Conservation (phyloP, 108 stramenopile species). For the Cyclotella atomus region DNA sequence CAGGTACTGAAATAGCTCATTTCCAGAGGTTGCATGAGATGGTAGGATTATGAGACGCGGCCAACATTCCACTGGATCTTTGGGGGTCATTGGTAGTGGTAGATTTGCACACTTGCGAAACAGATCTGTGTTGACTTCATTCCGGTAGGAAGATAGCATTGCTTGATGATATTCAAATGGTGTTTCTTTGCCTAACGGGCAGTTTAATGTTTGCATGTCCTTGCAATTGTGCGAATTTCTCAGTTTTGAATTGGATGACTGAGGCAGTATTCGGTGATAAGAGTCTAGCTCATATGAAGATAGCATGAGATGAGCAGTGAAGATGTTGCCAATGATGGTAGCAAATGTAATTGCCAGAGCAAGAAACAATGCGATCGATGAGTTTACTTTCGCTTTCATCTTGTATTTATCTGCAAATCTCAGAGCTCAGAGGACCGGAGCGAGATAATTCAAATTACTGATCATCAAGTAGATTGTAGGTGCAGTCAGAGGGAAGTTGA, state of each 20-base stretch:
- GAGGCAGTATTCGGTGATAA: neutral
- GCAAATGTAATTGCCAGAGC: neutral
- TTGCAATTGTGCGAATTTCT: neutral
- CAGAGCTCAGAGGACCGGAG: too few species aligned
- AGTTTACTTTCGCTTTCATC: neutral
- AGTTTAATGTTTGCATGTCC: neutral
- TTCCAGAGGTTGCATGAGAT: constrained; percentile 11
- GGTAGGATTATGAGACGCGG: constrained; percentile 18
- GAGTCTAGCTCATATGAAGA: neutral
- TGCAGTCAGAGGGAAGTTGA: too few species aligned
- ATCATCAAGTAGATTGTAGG: too few species aligned
- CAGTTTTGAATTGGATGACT: neutral
- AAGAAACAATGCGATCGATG: constrained; percentile 7
- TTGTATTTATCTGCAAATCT: too few species aligned
- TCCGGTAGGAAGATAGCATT: neutral
- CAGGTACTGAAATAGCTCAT: neutral
- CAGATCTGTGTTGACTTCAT: neutral
- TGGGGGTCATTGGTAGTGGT: neutral
- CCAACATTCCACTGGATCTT: constrained; percentile 11
- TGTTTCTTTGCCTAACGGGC: constrained; percentile 6
- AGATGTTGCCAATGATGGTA: neutral
- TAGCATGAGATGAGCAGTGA: neutral
- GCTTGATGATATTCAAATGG: neutral
- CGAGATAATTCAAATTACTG: too few species aligned
- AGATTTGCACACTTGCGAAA: neutral